Evolutionary conservation across 345 rosid genomes (phyloP).

Genomic region (Lenwebbia sp.): DNA sequence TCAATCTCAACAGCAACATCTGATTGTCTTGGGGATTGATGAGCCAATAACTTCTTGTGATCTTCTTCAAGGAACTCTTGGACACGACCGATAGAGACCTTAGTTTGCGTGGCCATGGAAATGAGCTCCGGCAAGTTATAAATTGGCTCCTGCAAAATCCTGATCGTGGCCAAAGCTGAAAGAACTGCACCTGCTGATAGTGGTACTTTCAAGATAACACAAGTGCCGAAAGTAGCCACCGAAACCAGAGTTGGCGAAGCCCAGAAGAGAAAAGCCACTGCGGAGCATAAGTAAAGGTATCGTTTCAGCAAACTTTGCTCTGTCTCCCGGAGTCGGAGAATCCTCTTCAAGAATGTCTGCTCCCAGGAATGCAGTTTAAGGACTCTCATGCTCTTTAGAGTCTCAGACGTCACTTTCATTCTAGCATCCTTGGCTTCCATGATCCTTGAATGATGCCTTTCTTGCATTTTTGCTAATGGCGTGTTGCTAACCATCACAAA

Average conservation of each 20-base stretch:
- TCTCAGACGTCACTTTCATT: constrained; percentile 2
- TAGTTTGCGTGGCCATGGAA: constrained; percentile 46
- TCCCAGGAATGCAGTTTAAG: constrained; percentile 9
- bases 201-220: constrained; percentile 26
- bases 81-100: constrained; percentile 41
- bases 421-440: too few relatives aligned
- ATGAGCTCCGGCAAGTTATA: constrained; percentile 57
- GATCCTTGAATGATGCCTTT: too few relatives aligned
- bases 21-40: constrained; percentile 2
- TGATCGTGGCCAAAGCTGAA: constrained; percentile 53
- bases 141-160: constrained; percentile 64
- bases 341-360: not conserved
- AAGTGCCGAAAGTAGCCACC: constrained; percentile 43
- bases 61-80: constrained; percentile 24
- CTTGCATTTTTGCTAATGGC: too few relatives aligned
- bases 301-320: constrained; percentile 24
- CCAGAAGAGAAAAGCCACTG: constrained; percentile 59
- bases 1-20: constrained; percentile 17
- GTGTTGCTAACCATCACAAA: too few relatives aligned
- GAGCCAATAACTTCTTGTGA: constrained; percentile 10
- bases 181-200: constrained; percentile 44
- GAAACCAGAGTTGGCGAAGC: constrained; percentile 65
- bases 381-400: constrained; percentile 8
- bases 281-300: constrained; percentile 49
- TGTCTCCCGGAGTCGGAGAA: constrained; percentile 31